Evolutionary conservation across 805 yeast genomes (phyloP).

Genomic region (Kurtzmaniella cleridarum): DNA sequence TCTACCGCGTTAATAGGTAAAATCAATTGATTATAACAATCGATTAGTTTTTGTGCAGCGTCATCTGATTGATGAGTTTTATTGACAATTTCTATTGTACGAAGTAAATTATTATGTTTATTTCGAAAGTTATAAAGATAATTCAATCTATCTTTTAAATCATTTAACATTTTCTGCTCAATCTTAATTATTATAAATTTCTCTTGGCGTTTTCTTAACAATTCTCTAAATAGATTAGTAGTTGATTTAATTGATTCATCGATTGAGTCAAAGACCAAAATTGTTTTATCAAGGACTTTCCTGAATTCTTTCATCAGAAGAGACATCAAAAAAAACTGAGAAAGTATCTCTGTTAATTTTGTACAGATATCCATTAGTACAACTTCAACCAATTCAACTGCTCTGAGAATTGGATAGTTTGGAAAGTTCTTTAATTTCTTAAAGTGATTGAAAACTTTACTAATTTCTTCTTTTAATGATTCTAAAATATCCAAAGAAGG

Average conservation of each 20-base stretch:
- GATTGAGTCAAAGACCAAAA: slow-evolving; percentile 42
- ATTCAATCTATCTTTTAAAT: slow-evolving; percentile 38
- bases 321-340: slow-evolving; percentile 38
- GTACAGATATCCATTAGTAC: slow-evolving; percentile 52
- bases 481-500: slow-evolving; percentile 24
- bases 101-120: slow-evolving; percentile 47
- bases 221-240: slow-evolving; percentile 64
- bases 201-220: slow-evolving; percentile 67
- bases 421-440: slow-evolving; percentile 49
- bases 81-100: slow-evolving; percentile 21
- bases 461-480: slow-evolving; percentile 41
- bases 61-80: slow-evolving; percentile 3
- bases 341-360: slow-evolving; percentile 37
- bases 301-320: slow-evolving; percentile 36
- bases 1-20: slow-evolving; percentile 26
- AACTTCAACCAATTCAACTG: slow-evolving; percentile 61
- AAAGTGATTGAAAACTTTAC: slow-evolving; percentile 52
- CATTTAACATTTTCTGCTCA: slow-evolving; percentile 30
- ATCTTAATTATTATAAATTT: slow-evolving; percentile 63
- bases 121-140: slow-evolving; percentile 42
- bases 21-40: slow-evolving; percentile 25
- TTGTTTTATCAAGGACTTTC: slow-evolving; percentile 11
- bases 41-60: slow-evolving; percentile 14
- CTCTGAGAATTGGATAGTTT: slow-evolving; percentile 61
- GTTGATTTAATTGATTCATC: slow-evolving; percentile 61